Evolutionary conservation across 495 filamentous ascomycete species (phyloP).

Genomic region (Physcia stellaris): DNA sequence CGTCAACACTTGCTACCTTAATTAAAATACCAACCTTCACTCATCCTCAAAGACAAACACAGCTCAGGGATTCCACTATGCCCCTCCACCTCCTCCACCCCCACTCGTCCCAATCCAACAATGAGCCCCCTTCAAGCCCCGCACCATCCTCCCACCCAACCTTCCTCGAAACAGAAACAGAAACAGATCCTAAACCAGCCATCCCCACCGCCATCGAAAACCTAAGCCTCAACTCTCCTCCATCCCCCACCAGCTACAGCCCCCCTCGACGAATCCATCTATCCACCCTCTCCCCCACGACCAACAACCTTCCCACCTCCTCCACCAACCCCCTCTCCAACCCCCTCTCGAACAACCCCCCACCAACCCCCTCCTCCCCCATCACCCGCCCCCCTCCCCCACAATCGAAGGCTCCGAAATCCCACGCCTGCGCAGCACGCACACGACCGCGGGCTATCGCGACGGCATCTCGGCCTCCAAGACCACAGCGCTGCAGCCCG

Average conservation of each 20-base stretch:
- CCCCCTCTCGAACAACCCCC: slow-evolving; percentile 2
- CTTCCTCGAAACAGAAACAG: too few relatives aligned
- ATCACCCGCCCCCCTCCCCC: slow-evolving; percentile 9
- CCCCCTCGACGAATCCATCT: background rate
- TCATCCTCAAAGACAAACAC: too few relatives aligned
- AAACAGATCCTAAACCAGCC: too few relatives aligned
- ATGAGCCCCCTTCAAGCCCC: too few relatives aligned
- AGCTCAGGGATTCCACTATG: too few relatives aligned
- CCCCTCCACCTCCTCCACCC: too few relatives aligned
- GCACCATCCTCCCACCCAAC: too few relatives aligned
- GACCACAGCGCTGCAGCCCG: slow-evolving; percentile 51
- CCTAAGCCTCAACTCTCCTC: background rate
- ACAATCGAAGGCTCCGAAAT: slow-evolving; percentile 40
- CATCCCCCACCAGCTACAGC: background rate
- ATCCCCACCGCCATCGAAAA: too few relatives aligned
- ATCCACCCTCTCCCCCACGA: too few relatives aligned
- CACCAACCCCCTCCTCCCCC: slow-evolving; percentile 15
- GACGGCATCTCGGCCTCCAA: slow-evolving; percentile 71
- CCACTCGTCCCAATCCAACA: too few relatives aligned
- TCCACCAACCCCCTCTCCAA: slow-evolving; percentile 3
- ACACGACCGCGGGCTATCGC: slow-evolving; percentile 80
- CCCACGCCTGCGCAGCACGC: slow-evolving; percentile 57
- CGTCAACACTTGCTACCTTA: too few relatives aligned
- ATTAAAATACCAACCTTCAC: too few relatives aligned
- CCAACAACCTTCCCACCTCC: slow-evolving; percentile 4